Evolutionary conservation across 345 rosid species (phyloP).

Genomic region (Abelmoschus esculentus): DNA sequence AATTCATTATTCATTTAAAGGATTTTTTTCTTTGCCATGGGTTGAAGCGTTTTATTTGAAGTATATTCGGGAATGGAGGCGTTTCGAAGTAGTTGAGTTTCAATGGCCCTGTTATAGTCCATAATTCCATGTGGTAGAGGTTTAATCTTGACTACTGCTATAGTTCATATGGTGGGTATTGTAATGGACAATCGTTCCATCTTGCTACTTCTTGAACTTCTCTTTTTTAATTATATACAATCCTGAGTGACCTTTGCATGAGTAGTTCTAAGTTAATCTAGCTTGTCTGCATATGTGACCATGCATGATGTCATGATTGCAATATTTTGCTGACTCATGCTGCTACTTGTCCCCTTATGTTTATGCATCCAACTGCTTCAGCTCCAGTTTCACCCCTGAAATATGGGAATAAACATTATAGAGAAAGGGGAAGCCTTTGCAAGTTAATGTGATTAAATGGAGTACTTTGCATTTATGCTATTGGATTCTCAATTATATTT

Average conservation of each 20-base stretch:
- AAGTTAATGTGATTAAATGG: constrained; percentile 7
- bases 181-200: background rate
- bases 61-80: background rate
- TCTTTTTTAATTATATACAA: background rate
- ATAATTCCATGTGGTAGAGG: background rate
- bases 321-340: background rate
- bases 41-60: constrained; percentile 1
- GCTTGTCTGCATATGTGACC: background rate
- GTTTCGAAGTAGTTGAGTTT: background rate
- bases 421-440: background rate
- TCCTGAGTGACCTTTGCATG: background rate
- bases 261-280: background rate
- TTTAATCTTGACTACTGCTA: background rate
- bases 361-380: background rate
- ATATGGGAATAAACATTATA: background rate
- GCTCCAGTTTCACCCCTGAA: background rate
- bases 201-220: background rate
- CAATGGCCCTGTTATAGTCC: background rate
- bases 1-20: background rate
- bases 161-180: background rate
- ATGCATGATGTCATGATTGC: background rate
- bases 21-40: background rate
- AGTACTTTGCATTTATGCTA: background rate
- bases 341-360: background rate
- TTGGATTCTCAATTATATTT: constrained; percentile 3